Evolutionary conservation across 768 basidiomycete species (phyloP), one percentile per base, ranked within the genome.

Genomic region (Psilocybe azurescens): DNA sequence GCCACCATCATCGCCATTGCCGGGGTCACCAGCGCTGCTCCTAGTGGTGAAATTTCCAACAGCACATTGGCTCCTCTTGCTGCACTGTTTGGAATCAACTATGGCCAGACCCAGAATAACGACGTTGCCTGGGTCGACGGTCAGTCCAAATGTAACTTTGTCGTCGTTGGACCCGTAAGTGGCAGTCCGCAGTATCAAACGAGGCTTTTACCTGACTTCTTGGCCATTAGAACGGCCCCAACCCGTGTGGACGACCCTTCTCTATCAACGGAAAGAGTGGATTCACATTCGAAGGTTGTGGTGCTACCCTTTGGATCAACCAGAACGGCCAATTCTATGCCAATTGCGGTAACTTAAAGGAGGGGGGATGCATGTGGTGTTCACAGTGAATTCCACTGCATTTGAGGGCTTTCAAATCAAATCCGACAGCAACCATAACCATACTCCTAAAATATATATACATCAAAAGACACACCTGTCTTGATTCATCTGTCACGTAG

Each of bases 101-200:
- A 30, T 3, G 51, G 51, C 11, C 7, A 9, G n/a, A 52, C 51
- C 51, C 32, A 10, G 29, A 52, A 52, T 28, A 52, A 52, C 51
- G 16, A 52, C 51, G 51, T 52, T 20, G 51, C 51, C 11, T 52
- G 51, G 51, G 51, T 52, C 28, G 51, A 32, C n/a, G 51, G 51
- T n/a, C 7, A 32, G 3, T 52, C 51, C 30, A 32, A 52, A 33
- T 52, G 51, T 6, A 52, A 52, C 51, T 30, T 30, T 28, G 51
- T 52, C 51, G 51, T 52, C 6, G 51, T 52, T n/a, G 51, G 29
- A 52, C 51, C 30, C 14, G 51, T 52, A 52, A 10, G 51, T 52
- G 1, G 3, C 32, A 14, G 11, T n/a, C 6, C 41, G 5, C 5
- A 44, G 14, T 44, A 44, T 14, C 14, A 13, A 11, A 44, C 14